Conservation (phyloP, 2,329 filamentous ascomycete species). For the Beauveria caledonica region DNA sequence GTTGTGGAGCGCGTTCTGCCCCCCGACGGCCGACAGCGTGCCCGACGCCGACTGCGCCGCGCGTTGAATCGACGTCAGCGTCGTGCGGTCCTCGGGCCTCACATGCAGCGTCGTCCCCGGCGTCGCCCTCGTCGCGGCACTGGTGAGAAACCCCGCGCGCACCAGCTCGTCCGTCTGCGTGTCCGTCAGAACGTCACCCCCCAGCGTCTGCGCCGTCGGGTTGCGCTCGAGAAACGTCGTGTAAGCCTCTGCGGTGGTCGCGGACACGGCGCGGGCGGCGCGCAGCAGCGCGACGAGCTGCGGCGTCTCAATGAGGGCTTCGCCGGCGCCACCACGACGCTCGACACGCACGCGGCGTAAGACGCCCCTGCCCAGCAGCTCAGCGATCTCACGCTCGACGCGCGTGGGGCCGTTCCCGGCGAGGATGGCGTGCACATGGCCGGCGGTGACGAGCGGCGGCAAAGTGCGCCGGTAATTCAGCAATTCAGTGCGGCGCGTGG, state of each 20-base stretch:
- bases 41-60: constrained; percentile 61
- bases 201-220: constrained; percentile 31
- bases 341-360: constrained; percentile 57
- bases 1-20: constrained; percentile 55
- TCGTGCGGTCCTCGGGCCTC: constrained; percentile 45
- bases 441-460: constrained; percentile 56
- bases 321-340: constrained; percentile 50
- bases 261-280: constrained; percentile 26
- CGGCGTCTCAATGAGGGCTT: constrained; percentile 52
- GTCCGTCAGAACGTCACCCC: constrained; percentile 27
- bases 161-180: constrained; percentile 51
- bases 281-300: constrained; percentile 46
- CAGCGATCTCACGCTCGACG: constrained; percentile 59
- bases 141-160: constrained; percentile 59
- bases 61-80: constrained; percentile 51
- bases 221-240: constrained; percentile 41
- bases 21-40: constrained; percentile 60
- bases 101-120: constrained; percentile 32
- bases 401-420: constrained; percentile 44
- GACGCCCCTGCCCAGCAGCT: constrained; percentile 47
- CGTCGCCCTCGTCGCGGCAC: constrained; percentile 21
- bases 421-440: constrained; percentile 58
- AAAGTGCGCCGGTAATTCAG: constrained; percentile 51
- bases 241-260: constrained; percentile 43
- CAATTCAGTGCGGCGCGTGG: constrained; percentile 53